Percentiles rank a stretch among this genome's conserved stretches.
Conservation (phyloP, 495 filamentous ascomycete species). For the Penicillium angulare region DNA sequence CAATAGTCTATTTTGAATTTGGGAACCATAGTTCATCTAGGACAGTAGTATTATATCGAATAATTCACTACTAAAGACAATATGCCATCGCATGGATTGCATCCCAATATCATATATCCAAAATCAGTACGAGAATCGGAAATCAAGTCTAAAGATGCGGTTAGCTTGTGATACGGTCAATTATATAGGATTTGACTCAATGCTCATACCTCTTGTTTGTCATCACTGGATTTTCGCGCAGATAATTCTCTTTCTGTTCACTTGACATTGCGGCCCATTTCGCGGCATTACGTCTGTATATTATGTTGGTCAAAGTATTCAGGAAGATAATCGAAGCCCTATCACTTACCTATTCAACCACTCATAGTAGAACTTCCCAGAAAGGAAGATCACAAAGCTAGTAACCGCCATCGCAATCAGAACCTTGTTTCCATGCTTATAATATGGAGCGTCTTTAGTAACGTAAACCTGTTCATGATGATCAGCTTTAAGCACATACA, state of each 20-base stretch:
- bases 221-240: constrained; percentile 58
- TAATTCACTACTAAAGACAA: no score
- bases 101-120: no score
- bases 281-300: constrained; percentile 27
- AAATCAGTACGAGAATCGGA: not conserved
- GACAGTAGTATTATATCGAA: no score
- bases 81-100: no score
- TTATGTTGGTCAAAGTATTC: not conserved
- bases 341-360: constrained; percentile 48
- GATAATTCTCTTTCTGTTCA: constrained; percentile 58
- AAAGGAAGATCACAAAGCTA: not conserved
- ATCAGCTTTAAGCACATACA: not conserved
- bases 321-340: not conserved
- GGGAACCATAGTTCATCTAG: no score
- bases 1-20: no score
- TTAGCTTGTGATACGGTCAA: not conserved
- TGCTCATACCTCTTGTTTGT: constrained; percentile 60
- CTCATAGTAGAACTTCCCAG: constrained; percentile 48
- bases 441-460: constrained; percentile 59
- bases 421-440: constrained; percentile 62
- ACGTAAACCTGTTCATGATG: constrained; percentile 53
- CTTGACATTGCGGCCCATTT: constrained; percentile 59
- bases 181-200: not conserved
- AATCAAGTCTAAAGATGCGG: not conserved
- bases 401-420: constrained; percentile 36